Evolutionary conservation across 2,329 filamentous ascomycete genomes (phyloP).

Genomic region (Beauveria sp.): DNA sequence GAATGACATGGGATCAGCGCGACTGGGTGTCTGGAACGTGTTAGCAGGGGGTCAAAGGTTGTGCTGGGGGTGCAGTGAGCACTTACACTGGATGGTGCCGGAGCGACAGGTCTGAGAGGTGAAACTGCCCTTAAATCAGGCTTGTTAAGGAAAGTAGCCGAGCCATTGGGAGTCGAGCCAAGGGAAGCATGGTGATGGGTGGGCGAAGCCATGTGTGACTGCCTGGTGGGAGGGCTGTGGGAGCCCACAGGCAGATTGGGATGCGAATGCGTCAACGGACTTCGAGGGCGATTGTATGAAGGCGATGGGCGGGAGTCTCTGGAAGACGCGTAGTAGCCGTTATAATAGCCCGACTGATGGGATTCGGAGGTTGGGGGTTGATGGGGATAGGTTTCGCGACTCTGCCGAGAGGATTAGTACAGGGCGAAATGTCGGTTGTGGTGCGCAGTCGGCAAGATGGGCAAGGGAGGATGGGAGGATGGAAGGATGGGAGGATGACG

Average conservation of each 20-base stretch:
- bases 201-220: conserved; percentile 40
- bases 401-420: conserved; percentile 25
- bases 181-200: conserved; percentile 35
- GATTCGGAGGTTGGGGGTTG: conserved; percentile 38
- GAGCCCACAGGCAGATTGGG: conserved; percentile 35
- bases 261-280: conserved; percentile 43
- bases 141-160: conserved; percentile 29
- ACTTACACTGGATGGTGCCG: conserved; percentile 29
- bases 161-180: conserved; percentile 33
- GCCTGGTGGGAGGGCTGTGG: conserved; percentile 33
- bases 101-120: conserved; percentile 30
- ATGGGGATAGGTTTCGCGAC: conserved; percentile 40
- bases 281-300: conserved; percentile 37
- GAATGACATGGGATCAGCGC: conserved; percentile 89
- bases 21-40: conserved; percentile 55
- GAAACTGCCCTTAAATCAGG: conserved; percentile 33
- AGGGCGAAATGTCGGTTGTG: conserved; percentile 16
- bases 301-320: conserved; percentile 22
- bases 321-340: conserved; percentile 42
- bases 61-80: conserved; percentile 4
- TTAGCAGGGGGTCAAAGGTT: not conserved
- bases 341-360: conserved; percentile 37
- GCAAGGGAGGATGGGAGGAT: conserved; percentile 13
- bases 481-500: conserved; percentile 13
- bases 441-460: not conserved